Conservation (phyloP, 2,329 filamentous ascomycete genomes). For the Ophiostoma sp. region DNA sequence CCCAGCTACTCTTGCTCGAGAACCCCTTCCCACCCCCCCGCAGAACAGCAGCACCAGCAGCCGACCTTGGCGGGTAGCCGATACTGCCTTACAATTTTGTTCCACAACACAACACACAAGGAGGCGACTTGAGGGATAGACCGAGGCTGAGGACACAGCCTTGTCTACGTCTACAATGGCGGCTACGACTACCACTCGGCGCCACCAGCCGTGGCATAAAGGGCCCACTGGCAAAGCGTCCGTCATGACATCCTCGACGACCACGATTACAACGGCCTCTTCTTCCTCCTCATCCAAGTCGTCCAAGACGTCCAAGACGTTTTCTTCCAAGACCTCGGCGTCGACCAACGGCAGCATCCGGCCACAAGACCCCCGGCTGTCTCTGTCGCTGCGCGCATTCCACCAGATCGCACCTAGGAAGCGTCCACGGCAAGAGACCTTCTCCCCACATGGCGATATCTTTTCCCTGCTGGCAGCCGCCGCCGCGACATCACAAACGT, state of each 20-base stretch:
- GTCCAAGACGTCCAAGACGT: neutral
- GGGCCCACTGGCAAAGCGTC: neutral
- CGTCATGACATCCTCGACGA: neutral
- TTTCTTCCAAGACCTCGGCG: neutral
- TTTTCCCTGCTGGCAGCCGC: neutral
- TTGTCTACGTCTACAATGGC: neutral
- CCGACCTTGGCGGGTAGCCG: neutral
- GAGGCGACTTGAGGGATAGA: neutral
- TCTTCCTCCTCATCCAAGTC: neutral
- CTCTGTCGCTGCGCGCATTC: conserved; percentile 21
- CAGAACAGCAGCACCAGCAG: neutral
- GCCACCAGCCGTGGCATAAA: neutral
- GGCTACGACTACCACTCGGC: conserved; percentile 10
- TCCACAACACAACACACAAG: neutral
- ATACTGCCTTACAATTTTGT: neutral
- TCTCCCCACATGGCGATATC: neutral
- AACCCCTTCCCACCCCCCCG: neutral
- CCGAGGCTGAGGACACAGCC: neutral
- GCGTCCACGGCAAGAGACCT: neutral
- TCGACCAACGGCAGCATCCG: neutral
- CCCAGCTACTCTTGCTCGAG: neutral
- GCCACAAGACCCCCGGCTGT: conserved; percentile 18
- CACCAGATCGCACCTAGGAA: conserved; percentile 15
- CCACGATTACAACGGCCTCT: neutral
- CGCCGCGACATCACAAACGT: neutral